phyloP scores from a whole-genome alignment of 352 stramenopile genomes.

The Globisporangium nagaii region DNA sequence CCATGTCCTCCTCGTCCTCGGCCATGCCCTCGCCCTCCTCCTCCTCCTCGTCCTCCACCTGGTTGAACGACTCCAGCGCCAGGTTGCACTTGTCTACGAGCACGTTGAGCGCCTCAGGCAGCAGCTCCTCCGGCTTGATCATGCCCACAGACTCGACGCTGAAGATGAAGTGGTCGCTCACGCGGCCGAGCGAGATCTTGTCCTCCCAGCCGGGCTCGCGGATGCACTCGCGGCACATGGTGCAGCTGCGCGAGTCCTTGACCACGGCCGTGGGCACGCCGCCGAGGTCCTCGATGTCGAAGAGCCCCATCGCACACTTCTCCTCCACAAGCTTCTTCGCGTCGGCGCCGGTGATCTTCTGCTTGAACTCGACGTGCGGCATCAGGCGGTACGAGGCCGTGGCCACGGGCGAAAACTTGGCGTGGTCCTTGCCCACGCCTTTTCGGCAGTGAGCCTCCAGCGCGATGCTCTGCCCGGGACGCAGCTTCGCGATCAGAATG shows the following conservation, averaged over 20 bases:
- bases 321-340: slow-evolving; percentile 58
- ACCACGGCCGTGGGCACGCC: slow-evolving; percentile 73
- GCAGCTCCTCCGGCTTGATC: slow-evolving; percentile 79
- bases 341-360: slow-evolving; percentile 56
- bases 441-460: slow-evolving; percentile 94
- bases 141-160: slow-evolving; percentile 82
- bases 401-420: slow-evolving; percentile 96
- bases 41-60: slow-evolving; percentile 39
- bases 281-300: slow-evolving; percentile 90
- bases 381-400: slow-evolving; percentile 95
- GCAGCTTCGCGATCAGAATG: slow-evolving; percentile 96
- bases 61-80: slow-evolving; percentile 75
- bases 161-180: slow-evolving; percentile 97
- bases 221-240: slow-evolving; percentile 97
- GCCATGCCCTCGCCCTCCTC: slow-evolving; percentile 42
- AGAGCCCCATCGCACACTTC: slow-evolving; percentile 75
- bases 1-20: slow-evolving; percentile 43
- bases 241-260: slow-evolving; percentile 86
- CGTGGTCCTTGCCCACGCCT: slow-evolving; percentile 95
- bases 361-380: slow-evolving; percentile 73
- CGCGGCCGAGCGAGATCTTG: slow-evolving; percentile 87
- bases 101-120: slow-evolving; percentile 75
- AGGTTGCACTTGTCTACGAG: slow-evolving; percentile 81
- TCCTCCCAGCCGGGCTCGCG: slow-evolving; percentile 81
- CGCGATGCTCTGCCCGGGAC: slow-evolving; percentile 94